Percentiles rank a stretch among this genome's conserved stretches.
Conservation (phyloP, 306 rosid genomes). For the Senna tora region DNA sequence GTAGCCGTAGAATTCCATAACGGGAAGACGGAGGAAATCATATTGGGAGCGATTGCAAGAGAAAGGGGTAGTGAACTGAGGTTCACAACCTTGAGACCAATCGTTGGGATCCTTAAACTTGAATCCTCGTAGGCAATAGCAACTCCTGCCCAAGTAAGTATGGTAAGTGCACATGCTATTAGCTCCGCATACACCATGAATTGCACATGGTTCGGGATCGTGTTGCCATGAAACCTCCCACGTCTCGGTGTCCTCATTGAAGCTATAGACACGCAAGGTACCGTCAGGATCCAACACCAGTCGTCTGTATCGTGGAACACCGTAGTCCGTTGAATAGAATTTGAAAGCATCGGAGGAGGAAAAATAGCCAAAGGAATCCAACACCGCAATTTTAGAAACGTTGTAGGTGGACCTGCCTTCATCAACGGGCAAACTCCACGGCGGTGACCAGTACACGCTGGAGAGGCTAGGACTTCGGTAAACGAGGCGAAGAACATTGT, state of each 20-base stretch:
- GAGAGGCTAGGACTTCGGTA: slow-evolving; percentile 25
- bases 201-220: slow-evolving; percentile 38
- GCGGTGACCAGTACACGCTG: slow-evolving; percentile 45
- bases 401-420: slow-evolving; percentile 44
- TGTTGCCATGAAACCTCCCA: slow-evolving; percentile 63
- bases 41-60: slow-evolving; percentile 33
- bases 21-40: slow-evolving; percentile 44
- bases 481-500: slow-evolving; percentile 45
- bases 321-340: slow-evolving; percentile 24
- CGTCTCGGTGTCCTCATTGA: slow-evolving; percentile 15
- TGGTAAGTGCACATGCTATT: slow-evolving; percentile 54
- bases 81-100: slow-evolving; percentile 59
- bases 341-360: slow-evolving; percentile 39
- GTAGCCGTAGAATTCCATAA: slow-evolving; percentile 57
- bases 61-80: slow-evolving; percentile 38
- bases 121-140: slow-evolving; percentile 57
- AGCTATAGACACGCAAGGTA: slow-evolving; percentile 45
- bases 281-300: slow-evolving; percentile 48
- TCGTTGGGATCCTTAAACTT: slow-evolving; percentile 42
- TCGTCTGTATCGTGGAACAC: neutral
- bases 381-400: slow-evolving; percentile 28
- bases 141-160: slow-evolving; percentile 45
- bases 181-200: slow-evolving; percentile 64
- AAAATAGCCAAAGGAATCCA: slow-evolving; percentile 39
- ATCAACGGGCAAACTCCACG: slow-evolving; percentile 17